These are phyloP conservation scores for Fagopyrum esculentum DNA, from an alignment of 148 eudicot species.

Conservation along the genomic window DNA sequence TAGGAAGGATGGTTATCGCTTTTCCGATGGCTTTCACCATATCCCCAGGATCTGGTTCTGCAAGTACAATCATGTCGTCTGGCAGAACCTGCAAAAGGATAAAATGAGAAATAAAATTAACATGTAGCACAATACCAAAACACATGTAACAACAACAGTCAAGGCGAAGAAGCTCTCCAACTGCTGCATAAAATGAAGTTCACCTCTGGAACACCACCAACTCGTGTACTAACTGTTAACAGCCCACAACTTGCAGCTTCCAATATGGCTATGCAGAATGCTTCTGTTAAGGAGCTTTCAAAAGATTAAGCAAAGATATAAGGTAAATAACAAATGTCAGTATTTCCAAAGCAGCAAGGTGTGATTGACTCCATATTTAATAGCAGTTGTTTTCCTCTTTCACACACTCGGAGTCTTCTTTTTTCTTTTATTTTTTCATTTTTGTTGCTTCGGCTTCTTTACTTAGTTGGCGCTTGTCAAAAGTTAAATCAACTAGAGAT, in stretches of 20 bases:
- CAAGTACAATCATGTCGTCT: constrained; percentile 95
- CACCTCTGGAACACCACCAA: constrained; percentile 99
- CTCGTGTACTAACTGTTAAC: constrained; percentile 91
- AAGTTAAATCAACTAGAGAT: neutral
- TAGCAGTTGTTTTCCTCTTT: no score
- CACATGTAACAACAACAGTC: neutral
- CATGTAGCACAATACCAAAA: neutral
- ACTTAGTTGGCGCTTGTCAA: neutral
- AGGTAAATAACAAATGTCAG: neutral
- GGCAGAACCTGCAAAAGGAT: constrained; percentile 63
- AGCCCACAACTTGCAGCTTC: constrained; percentile 99
- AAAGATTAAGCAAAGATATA: constrained; percentile 17
- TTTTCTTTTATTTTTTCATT: neutral
- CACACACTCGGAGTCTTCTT: neutral
- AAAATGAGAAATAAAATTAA: constrained; percentile 11
- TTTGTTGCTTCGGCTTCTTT: neutral
- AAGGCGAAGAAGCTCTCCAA: neutral
- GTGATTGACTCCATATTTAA: neutral
- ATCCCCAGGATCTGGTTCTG: constrained; percentile 83
- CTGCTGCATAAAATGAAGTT: neutral
- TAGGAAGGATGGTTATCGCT: constrained; percentile 77
- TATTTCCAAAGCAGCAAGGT: constrained; percentile 6
- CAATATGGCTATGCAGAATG: constrained; percentile 96
- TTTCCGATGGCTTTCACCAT: constrained; percentile 77
- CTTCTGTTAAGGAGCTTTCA: constrained; percentile 91